A percentile compares a stretch with the other conserved stretches of the same genome.
These are phyloP conservation scores for Coemansia reversa DNA, from an alignment of 192 early-diverging fungal species.

Conservation along the genomic window DNA sequence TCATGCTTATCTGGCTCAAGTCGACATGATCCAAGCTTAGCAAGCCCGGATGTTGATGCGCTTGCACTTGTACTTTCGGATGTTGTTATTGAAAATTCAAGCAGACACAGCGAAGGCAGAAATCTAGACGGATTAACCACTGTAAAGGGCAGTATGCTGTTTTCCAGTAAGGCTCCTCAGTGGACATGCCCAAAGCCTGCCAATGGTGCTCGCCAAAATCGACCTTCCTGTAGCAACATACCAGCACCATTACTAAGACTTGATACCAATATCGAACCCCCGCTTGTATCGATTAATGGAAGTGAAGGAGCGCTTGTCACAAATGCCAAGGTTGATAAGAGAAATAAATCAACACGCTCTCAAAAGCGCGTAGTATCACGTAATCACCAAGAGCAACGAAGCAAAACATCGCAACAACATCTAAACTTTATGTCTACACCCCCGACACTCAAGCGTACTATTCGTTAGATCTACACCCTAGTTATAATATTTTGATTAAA, in stretches of 20 bases:
- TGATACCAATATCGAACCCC: not conserved
- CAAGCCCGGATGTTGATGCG: not conserved
- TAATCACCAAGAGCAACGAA: not conserved
- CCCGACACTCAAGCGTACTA: constrained; percentile 20
- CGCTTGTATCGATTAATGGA: not conserved
- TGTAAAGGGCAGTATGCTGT: not conserved
- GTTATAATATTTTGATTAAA: too few relatives aligned
- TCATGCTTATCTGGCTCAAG: not conserved
- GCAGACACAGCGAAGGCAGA: not conserved
- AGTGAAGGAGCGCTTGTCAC: not conserved
- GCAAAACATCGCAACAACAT: not conserved
- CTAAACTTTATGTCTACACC: constrained; percentile 18
- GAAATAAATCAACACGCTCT: not conserved
- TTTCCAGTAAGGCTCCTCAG: not conserved
- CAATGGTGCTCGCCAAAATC: not conserved
- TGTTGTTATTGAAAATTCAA: constrained; percentile 5
- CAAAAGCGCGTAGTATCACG: not conserved
- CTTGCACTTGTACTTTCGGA: constrained; percentile 11
- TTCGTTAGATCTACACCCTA: constrained; percentile 14
- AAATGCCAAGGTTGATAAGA: not conserved
- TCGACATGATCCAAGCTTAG: not conserved
- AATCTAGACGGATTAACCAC: not conserved
- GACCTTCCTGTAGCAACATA: not conserved
- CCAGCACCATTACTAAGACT: not conserved
- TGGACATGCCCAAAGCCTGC: not conserved